These are phyloP conservation scores for Beauveria australis DNA, from an alignment of 2,329 filamentous ascomycete genomes.

Conservation along the genomic window DNA sequence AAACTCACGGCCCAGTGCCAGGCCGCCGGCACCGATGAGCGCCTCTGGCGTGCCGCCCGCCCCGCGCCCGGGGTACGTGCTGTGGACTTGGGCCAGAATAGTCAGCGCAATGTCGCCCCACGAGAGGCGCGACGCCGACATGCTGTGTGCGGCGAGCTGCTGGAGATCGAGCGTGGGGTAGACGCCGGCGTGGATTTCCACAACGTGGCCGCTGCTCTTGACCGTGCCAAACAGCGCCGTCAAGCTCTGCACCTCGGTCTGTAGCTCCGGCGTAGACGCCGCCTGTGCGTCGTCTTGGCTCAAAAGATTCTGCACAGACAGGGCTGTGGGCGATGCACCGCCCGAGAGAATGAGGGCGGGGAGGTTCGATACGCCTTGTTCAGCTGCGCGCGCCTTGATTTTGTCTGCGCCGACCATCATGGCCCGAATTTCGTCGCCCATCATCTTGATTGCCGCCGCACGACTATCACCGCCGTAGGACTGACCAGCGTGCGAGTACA, in stretches of 20 bases:
- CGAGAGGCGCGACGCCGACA: slow-evolving; percentile 32
- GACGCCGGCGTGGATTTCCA: slow-evolving; percentile 70
- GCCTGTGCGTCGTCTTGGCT: slow-evolving; percentile 10
- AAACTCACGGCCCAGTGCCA: slow-evolving; percentile 67
- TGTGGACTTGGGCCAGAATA: slow-evolving; percentile 64
- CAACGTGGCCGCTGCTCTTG: slow-evolving; percentile 30
- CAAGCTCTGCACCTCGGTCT: slow-evolving; percentile 15
- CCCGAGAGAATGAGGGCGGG: slow-evolving; percentile 46
- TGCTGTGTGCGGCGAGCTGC: slow-evolving; percentile 64
- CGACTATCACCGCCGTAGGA: slow-evolving; percentile 47
- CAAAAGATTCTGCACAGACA: slow-evolving; percentile 20
- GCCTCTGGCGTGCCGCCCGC: slow-evolving; percentile 45
- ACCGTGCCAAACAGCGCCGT: slow-evolving; percentile 18
- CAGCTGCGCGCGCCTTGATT: slow-evolving; percentile 14
- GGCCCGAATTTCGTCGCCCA: slow-evolving; percentile 23
- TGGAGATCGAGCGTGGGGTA: slow-evolving; percentile 73
- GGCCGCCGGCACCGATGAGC: slow-evolving; percentile 58
- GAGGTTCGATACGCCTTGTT: slow-evolving; percentile 12
- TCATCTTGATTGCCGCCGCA: slow-evolving; percentile 23
- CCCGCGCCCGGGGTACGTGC: slow-evolving; percentile 55
- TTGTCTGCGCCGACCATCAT: slow-evolving; percentile 20
- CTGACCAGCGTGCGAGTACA: slow-evolving; percentile 68
- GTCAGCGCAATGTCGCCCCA: slow-evolving; percentile 55
- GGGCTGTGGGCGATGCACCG: slow-evolving; percentile 67
- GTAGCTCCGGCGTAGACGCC: slow-evolving; percentile 13